Base-by-base conservation (phyloP, 2,329 filamentous ascomycete genomes). In the Cladosporium sphaerospermum region DNA sequence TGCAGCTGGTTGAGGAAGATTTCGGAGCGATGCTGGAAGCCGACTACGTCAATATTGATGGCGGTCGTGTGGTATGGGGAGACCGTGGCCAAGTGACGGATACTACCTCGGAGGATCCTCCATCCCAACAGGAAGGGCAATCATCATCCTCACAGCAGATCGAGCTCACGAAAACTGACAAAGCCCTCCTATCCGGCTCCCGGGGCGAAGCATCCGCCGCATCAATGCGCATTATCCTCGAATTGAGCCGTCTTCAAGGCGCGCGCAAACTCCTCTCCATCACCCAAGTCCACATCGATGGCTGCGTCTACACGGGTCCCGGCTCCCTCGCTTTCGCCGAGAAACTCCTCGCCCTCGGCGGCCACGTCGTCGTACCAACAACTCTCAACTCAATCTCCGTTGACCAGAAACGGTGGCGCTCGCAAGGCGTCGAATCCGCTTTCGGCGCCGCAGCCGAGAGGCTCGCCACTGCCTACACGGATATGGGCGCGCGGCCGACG, bases 331-430 rank as follows among this genome's bases (percentile, higher is more conserved):
- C 56, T 1, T 69, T 76, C 32, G 69, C 72, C 2, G 59, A 73
- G 50, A 62, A 52, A 4, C 61, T 76, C 1, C 61, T 64, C 0
- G 55, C 62, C 4, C 55, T 66, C 44, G 71, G 69, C 2, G 72
- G 64, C 0, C 67, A 61, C n/a, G 64, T 74, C 6, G 55, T 55
- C 2, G 64, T 75, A 1, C 70, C 72, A 0, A 72, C 73, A 0
- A 69, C 72, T 0, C 58, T 74, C 32, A 76, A 76, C 46, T 67
- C 73, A 1, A 70, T 76, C n/a, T 72, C 70, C 4, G 63, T 75
- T 16, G 73, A 76, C 47, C 65, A 63, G n/a, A 61, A 61, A 10
- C 65, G 72, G 2, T 75, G 73, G 73, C 63, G 62, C 2, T 63
- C 63, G 3, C 61, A 69, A 9, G 71, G 71, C 0, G 60, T 73